phyloP scores from a whole-genome alignment of 1,139 yeast genomes.

The Pneumocystis carinii region DNA sequence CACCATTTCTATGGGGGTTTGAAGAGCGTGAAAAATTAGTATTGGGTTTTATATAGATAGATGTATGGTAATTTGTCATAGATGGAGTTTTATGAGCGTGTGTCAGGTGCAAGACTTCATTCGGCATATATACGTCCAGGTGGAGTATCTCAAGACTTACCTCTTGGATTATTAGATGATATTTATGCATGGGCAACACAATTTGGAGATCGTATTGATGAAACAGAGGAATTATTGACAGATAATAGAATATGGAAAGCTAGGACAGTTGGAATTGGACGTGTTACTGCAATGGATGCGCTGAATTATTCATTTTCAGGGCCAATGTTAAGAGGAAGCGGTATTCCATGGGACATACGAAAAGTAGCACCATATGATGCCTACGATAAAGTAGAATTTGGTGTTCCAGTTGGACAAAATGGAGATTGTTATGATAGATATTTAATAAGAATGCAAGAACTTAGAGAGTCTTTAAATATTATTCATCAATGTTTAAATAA shows the following conservation, averaged over 20 bases:
- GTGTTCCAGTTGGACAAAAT: conserved; percentile 68
- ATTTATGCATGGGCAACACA: conserved; percentile 95
- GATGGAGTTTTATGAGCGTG: conserved; percentile 87
- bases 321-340: conserved; percentile 83
- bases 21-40: conserved; percentile 61
- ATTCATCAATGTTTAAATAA: conserved; percentile 81
- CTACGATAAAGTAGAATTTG: conserved; percentile 72
- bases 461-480: conserved; percentile 79
- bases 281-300: conserved; percentile 75
- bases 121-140: conserved; percentile 85
- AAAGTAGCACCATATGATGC: conserved; percentile 86
- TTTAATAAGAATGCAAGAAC: conserved; percentile 77
- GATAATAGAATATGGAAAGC: conserved; percentile 90
- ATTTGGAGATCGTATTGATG: conserved; percentile 85
- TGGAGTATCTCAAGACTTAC: conserved; percentile 80
- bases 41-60: background rate
- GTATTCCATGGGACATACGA: conserved; percentile 75
- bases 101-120: conserved; percentile 80
- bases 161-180: conserved; percentile 74
- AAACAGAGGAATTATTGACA: conserved; percentile 75
- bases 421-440: conserved; percentile 91
- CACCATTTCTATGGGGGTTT: conserved; percentile 89
- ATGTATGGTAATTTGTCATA: conserved; percentile 27
- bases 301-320: conserved; percentile 69
- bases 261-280: conserved; percentile 70